A percentile compares a stretch with the other conserved stretches of the same genome.
phyloP scores from a whole-genome alignment of 2,329 filamentous ascomycete genomes.

The Alternaria ethzedia region DNA sequence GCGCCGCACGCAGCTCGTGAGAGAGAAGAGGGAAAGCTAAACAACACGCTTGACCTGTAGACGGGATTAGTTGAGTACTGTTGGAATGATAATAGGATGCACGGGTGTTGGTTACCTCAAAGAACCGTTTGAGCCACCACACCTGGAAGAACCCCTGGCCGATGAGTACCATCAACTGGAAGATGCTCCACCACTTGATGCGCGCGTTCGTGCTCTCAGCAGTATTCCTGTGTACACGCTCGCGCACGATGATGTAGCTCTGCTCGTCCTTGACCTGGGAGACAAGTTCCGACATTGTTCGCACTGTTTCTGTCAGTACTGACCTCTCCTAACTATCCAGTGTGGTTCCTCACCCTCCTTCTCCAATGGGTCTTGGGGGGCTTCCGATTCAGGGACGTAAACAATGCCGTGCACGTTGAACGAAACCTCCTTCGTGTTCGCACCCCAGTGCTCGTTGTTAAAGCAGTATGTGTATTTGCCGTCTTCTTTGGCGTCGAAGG shows the following conservation, averaged over 20 bases:
- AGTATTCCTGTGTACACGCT: constrained; percentile 96
- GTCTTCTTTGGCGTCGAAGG: constrained; percentile 83
- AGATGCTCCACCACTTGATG: constrained; percentile 99
- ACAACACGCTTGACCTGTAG: constrained; percentile 44
- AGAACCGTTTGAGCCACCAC: constrained; percentile 99
- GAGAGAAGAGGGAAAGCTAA: constrained; percentile 10
- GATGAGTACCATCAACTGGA: constrained; percentile 86
- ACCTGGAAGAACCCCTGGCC: constrained; percentile 97
- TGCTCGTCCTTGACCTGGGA: constrained; percentile 97
- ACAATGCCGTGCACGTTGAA: constrained; percentile 99
- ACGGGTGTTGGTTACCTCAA: constrained; percentile 67
- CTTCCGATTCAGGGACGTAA: constrained; percentile 89
- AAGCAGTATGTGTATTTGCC: constrained; percentile 97
- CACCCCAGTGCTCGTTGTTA: constrained; percentile 97
- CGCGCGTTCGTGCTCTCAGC: constrained; percentile 97
- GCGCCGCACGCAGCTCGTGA: background rate
- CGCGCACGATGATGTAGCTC: constrained; percentile 92
- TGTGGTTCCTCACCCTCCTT: constrained; percentile 72
- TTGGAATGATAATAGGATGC: background rate
- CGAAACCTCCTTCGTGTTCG: constrained; percentile 94
- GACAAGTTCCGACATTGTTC: constrained; percentile 81
- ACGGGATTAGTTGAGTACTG: constrained; percentile 8
- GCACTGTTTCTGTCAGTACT: constrained; percentile 63
- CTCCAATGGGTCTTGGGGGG: constrained; percentile 86
- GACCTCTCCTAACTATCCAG: too few relatives aligned